These are phyloP conservation scores for Colletotrichum tofieldiae DNA, from an alignment of 2,329 filamentous ascomycete genomes.

Conservation along the genomic window DNA sequence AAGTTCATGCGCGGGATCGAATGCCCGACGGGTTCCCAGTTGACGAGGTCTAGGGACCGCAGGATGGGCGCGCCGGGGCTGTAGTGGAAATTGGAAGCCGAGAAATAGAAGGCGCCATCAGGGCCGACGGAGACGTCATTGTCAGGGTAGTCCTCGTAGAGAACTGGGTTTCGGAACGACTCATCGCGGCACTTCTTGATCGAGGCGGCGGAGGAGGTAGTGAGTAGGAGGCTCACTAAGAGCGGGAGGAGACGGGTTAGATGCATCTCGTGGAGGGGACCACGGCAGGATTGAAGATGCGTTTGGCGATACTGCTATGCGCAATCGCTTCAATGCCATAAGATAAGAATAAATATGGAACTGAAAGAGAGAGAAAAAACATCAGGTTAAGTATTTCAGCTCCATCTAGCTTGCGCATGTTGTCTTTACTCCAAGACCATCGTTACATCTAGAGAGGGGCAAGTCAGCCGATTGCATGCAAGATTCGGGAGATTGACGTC, in stretches of 20 bases:
- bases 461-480: slow-evolving; percentile 11
- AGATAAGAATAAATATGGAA: too few relatives aligned
- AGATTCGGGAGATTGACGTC: slow-evolving; percentile 21
- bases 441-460: background rate
- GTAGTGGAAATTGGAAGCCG: slow-evolving; percentile 70
- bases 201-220: background rate
- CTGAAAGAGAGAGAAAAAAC: background rate
- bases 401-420: too few relatives aligned
- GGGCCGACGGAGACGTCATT: slow-evolving; percentile 67
- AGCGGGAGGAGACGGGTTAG: background rate
- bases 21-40: slow-evolving; percentile 64
- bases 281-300: background rate
- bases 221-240: background rate
- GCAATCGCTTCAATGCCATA: background rate
- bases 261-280: background rate
- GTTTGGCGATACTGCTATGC: background rate
- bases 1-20: slow-evolving; percentile 63
- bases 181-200: slow-evolving; percentile 22
- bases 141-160: slow-evolving; percentile 71
- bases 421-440: background rate
- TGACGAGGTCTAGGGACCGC: slow-evolving; percentile 68
- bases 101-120: slow-evolving; percentile 68
- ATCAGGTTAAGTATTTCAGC: background rate
- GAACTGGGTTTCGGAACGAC: slow-evolving; percentile 65
- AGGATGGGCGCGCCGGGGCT: slow-evolving; percentile 71